Conservation (phyloP, 2,329 filamentous ascomycete genomes). For the Colletotrichum karsti region DNA sequence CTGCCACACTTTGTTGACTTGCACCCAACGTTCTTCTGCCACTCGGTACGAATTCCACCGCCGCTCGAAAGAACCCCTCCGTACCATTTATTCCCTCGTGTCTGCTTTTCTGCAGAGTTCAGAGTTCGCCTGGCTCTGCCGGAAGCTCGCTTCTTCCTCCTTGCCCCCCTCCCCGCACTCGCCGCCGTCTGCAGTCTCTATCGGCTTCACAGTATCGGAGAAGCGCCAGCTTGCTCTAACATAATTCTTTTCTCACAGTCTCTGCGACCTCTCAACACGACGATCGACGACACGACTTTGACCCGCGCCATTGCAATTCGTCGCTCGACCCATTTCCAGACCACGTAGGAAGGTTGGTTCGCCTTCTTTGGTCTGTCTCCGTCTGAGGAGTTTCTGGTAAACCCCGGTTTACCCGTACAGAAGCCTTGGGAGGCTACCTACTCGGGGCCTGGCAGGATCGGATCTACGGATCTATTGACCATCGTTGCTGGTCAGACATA, state of each 20-base stretch:
- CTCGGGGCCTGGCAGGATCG: constrained; percentile 24
- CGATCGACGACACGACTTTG: not conserved
- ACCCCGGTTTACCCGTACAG: constrained; percentile 18
- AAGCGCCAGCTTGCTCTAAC: not conserved
- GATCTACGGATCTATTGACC: constrained; percentile 21
- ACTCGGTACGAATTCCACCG: constrained; percentile 10
- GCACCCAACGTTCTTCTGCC: not conserved
- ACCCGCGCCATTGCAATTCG: not conserved
- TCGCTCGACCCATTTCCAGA: not conserved
- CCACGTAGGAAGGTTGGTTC: constrained; percentile 44
- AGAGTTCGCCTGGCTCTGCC: constrained; percentile 4
- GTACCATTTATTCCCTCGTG: not conserved
- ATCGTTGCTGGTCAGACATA: constrained; percentile 19
- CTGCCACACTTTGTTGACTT: constrained; percentile 8
- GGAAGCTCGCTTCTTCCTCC: not conserved
- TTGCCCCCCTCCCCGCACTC: constrained; percentile 5
- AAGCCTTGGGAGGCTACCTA: constrained; percentile 17
- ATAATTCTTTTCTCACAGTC: not conserved
- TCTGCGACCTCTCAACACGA: not conserved
- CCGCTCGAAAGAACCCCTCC: constrained; percentile 8
- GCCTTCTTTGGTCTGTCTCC: constrained; percentile 44
- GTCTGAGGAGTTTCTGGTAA: constrained; percentile 18
- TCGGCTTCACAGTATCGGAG: constrained; percentile 3
- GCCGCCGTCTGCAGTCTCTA: not conserved
- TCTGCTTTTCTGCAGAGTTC: not conserved